Conservation (phyloP, 176 grass and related monocot genomes). For the Oryza punctata region DNA sequence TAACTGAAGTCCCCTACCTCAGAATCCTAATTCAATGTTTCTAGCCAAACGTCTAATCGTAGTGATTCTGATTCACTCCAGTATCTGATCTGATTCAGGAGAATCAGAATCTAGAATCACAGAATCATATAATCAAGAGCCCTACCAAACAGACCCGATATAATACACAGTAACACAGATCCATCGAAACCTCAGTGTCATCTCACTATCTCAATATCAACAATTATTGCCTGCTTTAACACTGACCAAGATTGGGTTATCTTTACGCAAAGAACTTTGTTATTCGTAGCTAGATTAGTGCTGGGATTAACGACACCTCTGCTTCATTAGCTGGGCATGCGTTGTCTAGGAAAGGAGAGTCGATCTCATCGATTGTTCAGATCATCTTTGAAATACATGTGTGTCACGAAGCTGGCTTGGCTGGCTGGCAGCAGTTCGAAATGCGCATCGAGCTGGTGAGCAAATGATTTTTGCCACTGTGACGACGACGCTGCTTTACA, state of each 20-base stretch:
- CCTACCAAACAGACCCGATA: no score
- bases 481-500: slow-evolving; percentile 12
- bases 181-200: background rate
- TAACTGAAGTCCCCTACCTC: no score
- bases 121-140: no score
- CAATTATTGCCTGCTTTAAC: background rate
- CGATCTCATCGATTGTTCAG: background rate
- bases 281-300: background rate
- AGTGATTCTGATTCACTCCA: no score
- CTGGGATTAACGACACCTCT: background rate
- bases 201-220: background rate
- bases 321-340: background rate
- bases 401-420: background rate
- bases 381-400: background rate
- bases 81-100: no score
- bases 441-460: background rate
- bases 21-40: no score
- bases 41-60: no score
- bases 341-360: background rate
- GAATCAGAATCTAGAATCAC: no score
- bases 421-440: background rate
- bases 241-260: background rate
- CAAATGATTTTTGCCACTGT: slow-evolving; percentile 21
- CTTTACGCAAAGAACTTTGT: background rate
- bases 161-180: no score